Conservation (phyloP, 495 filamentous ascomycete species). For the Penicillium cosmopolitanum region DNA sequence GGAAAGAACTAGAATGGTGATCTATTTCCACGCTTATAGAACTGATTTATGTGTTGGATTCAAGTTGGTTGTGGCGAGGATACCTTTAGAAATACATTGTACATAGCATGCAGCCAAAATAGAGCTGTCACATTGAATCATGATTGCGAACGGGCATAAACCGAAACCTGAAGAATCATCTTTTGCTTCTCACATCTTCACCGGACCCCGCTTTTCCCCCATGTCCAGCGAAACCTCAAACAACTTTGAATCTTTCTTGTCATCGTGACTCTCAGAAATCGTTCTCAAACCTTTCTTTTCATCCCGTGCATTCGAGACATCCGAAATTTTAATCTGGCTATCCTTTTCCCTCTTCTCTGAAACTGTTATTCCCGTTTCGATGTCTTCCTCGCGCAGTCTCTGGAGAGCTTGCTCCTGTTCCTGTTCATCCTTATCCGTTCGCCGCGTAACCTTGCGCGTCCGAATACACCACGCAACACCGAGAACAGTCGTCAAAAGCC, state of each 20-base stretch:
- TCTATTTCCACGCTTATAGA: neutral
- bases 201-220: neutral
- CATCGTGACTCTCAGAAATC: neutral
- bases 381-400: neutral
- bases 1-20: conserved; percentile 29
- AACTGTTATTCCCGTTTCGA: neutral
- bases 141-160: too few relatives aligned
- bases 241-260: neutral
- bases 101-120: neutral
- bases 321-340: neutral
- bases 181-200: neutral
- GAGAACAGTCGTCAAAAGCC: conserved; percentile 58
- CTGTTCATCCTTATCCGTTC: conserved; percentile 8
- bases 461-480: conserved; percentile 27
- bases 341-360: neutral
- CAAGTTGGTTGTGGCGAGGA: neutral
- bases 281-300: neutral
- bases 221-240: neutral
- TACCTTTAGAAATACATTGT: neutral
- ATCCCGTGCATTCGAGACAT: neutral
- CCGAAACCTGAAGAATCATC: neutral
- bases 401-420: neutral
- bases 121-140: too few relatives aligned
- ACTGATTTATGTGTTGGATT: neutral
- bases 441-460: conserved; percentile 12